Conservation (phyloP, 2,329 filamentous ascomycete species). For the Cladosporium cucumerinum region DNA sequence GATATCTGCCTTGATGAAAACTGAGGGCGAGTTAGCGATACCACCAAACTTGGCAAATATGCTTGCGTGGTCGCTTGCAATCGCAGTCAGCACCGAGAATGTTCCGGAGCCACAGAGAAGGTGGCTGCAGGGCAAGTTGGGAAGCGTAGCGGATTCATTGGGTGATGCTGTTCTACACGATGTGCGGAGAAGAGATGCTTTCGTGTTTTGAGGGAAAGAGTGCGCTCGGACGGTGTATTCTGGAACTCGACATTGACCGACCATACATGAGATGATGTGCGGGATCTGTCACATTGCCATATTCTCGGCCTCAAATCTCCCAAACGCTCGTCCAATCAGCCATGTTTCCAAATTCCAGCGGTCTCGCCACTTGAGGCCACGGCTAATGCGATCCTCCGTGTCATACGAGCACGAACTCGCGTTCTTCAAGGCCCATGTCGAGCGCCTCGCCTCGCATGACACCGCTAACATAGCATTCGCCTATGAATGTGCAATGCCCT, state of each 20-base stretch:
- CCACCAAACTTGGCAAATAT: slow-evolving; percentile 7
- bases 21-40: neutral
- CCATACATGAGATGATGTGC: neutral
- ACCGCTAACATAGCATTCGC: slow-evolving; percentile 33
- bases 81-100: slow-evolving; percentile 14
- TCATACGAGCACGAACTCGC: neutral
- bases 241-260: neutral
- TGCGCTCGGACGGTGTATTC: neutral
- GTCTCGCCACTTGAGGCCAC: neutral
- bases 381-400: neutral
- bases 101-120: slow-evolving; percentile 11
- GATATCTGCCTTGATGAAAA: neutral
- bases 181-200: slow-evolving; percentile 5
- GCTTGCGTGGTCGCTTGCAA: slow-evolving; percentile 14
- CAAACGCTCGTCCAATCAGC: neutral
- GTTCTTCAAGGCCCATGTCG: slow-evolving; percentile 18
- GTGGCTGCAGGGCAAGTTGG: slow-evolving; percentile 11
- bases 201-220: slow-evolving; percentile 5
- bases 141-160: slow-evolving; percentile 1
- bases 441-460: slow-evolving; percentile 33
- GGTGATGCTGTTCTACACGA: slow-evolving; percentile 6
- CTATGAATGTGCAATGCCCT: slow-evolving; percentile 26
- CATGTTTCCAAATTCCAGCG: neutral
- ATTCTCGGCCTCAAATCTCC: neutral
- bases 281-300: neutral